These are phyloP conservation scores for Auricularia cornea DNA, from an alignment of 768 basidiomycete species.

Conservation along the genomic window DNA sequence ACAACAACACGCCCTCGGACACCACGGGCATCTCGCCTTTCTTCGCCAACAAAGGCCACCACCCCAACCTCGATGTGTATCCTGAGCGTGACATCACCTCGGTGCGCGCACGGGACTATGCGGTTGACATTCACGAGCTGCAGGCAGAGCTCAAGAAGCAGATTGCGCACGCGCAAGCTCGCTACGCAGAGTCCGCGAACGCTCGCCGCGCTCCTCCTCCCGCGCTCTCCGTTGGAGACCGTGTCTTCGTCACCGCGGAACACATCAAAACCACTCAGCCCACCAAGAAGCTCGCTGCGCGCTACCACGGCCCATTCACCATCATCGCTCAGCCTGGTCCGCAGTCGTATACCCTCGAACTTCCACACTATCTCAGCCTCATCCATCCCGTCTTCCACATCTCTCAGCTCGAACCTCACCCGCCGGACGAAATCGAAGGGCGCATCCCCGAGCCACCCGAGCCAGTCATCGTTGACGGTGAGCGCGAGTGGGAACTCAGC, in stretches of 20 bases:
- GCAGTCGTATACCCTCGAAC: constrained; percentile 15
- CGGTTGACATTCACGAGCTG: constrained; percentile 3
- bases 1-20: too few relatives aligned
- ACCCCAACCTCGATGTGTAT: too few relatives aligned
- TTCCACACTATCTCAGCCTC: constrained; percentile 12
- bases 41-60: too few relatives aligned
- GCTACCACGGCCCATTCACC: constrained; percentile 14
- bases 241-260: constrained; percentile 1
- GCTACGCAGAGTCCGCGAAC: not conserved
- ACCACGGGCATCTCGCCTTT: too few relatives aligned
- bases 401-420: not conserved
- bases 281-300: constrained; percentile 15
- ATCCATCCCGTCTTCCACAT: constrained; percentile 17
- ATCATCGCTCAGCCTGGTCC: constrained; percentile 15
- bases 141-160: not conserved
- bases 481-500: constrained; percentile 9
- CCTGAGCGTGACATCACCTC: constrained; percentile 5
- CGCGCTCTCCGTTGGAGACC: not conserved
- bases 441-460: constrained; percentile 2
- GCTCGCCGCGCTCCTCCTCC: not conserved
- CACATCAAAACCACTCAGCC: not conserved
- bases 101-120: not conserved
- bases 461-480: constrained; percentile 8
- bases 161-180: not conserved
- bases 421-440: not conserved